A percentile compares a stretch with the other conserved stretches of the same genome.
Evolutionary conservation across 75 land plant species (phyloP).

Genomic region (Pinus albicaulis): DNA sequence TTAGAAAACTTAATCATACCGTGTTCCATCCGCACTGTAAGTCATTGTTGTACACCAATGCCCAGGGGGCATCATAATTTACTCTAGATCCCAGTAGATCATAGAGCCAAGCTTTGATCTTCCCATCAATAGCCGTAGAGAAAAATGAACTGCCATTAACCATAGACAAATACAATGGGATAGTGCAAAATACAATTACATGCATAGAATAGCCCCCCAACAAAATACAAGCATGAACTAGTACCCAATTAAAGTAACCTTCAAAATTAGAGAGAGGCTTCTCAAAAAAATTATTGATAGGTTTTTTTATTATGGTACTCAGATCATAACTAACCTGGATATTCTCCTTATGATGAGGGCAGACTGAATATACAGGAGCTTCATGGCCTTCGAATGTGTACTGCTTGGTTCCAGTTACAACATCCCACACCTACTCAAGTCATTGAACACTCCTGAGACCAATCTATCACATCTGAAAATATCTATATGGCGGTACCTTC

Average conservation of each 20-base stretch:
- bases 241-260: too few species aligned
- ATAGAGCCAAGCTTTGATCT: conserved; percentile 87
- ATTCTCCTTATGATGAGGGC: conserved; percentile 74
- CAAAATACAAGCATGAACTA: too few species aligned
- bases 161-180: too few species aligned
- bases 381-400: conserved; percentile 72
- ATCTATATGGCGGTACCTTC: too few species aligned
- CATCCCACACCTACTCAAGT: conserved; percentile 30
- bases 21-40: conserved; percentile 78
- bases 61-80: conserved; percentile 90
- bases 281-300: too few species aligned
- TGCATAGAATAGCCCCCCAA: too few species aligned
- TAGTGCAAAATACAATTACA: too few species aligned
- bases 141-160: conserved; percentile 67
- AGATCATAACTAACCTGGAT: conserved; percentile 39
- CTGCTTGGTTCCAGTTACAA: conserved; percentile 17
- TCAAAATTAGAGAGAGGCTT: too few species aligned
- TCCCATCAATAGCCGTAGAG: conserved; percentile 81
- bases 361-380: conserved; percentile 73
- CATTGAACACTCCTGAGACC: not conserved
- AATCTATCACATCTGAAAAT: too few species aligned
- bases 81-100: conserved; percentile 73
- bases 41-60: conserved; percentile 74
- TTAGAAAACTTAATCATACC: conserved; percentile 17
- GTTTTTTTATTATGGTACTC: too few species aligned